Evolutionary conservation across 768 basidiomycete species (phyloP).

Genomic region (Tulasnella sp.): DNA sequence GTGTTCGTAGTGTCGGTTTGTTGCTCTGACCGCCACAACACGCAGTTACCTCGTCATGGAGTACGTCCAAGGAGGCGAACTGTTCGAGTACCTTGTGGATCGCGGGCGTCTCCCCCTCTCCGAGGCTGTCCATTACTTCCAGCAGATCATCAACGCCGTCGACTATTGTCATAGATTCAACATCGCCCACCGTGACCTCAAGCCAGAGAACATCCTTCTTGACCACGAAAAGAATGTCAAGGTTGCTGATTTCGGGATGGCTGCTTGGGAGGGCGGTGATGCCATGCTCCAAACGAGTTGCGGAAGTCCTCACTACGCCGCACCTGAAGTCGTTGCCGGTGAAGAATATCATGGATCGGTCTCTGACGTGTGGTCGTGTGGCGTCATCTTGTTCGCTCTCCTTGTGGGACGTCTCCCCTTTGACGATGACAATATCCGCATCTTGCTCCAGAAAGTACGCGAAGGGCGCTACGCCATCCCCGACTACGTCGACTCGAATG

Average conservation of each 20-base stretch:
- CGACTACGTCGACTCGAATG: slow-evolving; percentile 47
- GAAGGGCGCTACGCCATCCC: slow-evolving; percentile 65
- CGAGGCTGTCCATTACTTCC: slow-evolving; percentile 78
- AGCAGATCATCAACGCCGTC: slow-evolving; percentile 83
- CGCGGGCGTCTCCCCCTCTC: slow-evolving; percentile 54
- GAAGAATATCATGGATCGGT: slow-evolving; percentile 69
- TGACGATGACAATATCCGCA: slow-evolving; percentile 71
- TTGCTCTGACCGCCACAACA: neutral
- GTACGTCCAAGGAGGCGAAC: slow-evolving; percentile 88
- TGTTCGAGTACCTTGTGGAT: slow-evolving; percentile 83
- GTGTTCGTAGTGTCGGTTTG: neutral
- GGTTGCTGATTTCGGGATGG: slow-evolving; percentile 97
- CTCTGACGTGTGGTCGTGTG: slow-evolving; percentile 97
- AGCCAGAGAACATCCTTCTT: slow-evolving; percentile 86
- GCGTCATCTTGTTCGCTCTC: slow-evolving; percentile 84
- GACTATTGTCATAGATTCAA: slow-evolving; percentile 92
- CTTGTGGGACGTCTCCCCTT: slow-evolving; percentile 82
- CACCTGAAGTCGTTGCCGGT: slow-evolving; percentile 81
- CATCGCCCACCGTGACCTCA: slow-evolving; percentile 87
- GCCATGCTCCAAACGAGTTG: slow-evolving; percentile 69
- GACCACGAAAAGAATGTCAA: slow-evolving; percentile 69
- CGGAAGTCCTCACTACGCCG: slow-evolving; percentile 90
- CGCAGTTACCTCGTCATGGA: slow-evolving; percentile 65
- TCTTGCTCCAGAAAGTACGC: slow-evolving; percentile 72
- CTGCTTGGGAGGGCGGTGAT: slow-evolving; percentile 64